Conservation (phyloP, 352 stramenopile genomes). For the Blastocystis sp. region DNA sequence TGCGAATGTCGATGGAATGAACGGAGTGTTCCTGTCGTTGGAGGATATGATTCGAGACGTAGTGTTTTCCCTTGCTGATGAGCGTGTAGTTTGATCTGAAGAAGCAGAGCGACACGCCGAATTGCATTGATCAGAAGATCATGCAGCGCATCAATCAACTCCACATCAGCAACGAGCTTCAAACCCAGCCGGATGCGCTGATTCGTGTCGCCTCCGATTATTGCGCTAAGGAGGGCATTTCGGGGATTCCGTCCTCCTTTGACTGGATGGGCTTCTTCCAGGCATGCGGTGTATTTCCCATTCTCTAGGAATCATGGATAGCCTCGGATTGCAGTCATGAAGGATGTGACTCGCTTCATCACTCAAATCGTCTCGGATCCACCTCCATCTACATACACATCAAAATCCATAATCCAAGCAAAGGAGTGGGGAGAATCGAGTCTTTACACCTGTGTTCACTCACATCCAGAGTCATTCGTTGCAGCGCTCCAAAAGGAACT, state of each 20-base stretch:
- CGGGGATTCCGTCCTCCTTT: too few species aligned
- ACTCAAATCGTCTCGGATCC: not conserved
- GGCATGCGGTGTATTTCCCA: too few species aligned
- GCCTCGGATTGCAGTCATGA: not conserved
- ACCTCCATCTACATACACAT: not conserved
- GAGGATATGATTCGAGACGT: constrained; percentile 23
- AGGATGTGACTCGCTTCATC: not conserved
- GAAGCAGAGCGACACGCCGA: constrained; percentile 26
- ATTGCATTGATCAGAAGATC: constrained; percentile 21
- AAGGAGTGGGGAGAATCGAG: not conserved
- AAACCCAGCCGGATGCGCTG: too few species aligned
- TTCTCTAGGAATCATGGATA: not conserved
- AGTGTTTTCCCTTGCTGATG: not conserved
- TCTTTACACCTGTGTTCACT: not conserved
- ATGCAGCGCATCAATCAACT: constrained; percentile 40
- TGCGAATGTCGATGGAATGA: not conserved
- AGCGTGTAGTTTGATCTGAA: constrained; percentile 16
- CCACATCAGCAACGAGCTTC: constrained; percentile 9
- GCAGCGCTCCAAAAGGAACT: not conserved
- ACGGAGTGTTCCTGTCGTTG: constrained; percentile 29
- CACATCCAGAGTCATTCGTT: not conserved
- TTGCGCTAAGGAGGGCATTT: too few species aligned
- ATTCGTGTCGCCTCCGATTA: too few species aligned
- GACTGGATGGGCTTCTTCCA: too few species aligned
- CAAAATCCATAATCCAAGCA: not conserved